A percentile compares a stretch with the other conserved stretches of the same genome.
Conservation (phyloP, 352 stramenopile genomes). For the Lagenidium giganteum region DNA sequence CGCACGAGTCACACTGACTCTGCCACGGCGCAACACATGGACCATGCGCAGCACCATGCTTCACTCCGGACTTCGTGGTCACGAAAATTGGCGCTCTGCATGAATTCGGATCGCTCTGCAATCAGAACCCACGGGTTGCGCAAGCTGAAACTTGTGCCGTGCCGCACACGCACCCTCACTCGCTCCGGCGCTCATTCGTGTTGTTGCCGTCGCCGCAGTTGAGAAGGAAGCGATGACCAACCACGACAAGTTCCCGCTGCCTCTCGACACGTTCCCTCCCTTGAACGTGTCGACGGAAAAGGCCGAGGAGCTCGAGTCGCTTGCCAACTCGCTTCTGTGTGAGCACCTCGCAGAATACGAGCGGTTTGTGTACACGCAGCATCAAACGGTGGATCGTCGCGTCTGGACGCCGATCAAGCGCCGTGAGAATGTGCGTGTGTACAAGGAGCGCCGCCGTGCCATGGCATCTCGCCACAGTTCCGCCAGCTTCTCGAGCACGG, state of each 20-base stretch:
- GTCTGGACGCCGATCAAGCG: conserved; percentile 13
- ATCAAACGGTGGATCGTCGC: conserved; percentile 16
- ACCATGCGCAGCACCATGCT: too few species aligned
- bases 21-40: too few species aligned
- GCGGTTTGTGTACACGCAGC: conserved; percentile 15
- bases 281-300: conserved; percentile 37
- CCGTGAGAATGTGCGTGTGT: conserved; percentile 15
- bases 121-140: too few species aligned
- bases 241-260: conserved; percentile 12
- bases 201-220: too few species aligned
- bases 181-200: too few species aligned
- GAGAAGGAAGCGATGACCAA: neutral
- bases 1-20: too few species aligned
- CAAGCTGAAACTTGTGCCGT: too few species aligned
- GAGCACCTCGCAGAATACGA: conserved; percentile 36
- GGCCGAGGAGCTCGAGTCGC: conserved; percentile 28
- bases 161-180: too few species aligned
- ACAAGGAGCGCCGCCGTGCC: conserved; percentile 7
- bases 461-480: too few species aligned
- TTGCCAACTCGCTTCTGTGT: conserved; percentile 23
- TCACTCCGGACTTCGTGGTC: too few species aligned
- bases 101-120: too few species aligned
- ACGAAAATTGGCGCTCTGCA: too few species aligned
- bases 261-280: conserved; percentile 22
- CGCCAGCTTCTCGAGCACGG: neutral